These are phyloP conservation scores for Auxenochlorella pyrenoidosa DNA, from an alignment of 139 green algal genomes.

Conservation along the genomic window DNA sequence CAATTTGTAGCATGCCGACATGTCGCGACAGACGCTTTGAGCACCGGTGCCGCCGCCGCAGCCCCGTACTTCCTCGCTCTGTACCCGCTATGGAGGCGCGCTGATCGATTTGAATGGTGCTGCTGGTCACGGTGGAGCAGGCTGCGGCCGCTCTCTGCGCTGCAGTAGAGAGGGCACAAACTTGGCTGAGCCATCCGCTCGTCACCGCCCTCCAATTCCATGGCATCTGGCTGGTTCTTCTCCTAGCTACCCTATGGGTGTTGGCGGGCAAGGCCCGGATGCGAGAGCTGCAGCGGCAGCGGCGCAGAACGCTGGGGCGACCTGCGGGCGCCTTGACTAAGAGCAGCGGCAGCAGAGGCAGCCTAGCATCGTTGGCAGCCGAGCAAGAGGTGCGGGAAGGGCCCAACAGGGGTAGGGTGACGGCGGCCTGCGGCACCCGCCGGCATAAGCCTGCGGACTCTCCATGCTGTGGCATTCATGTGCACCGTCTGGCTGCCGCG, in stretches of 20 bases:
- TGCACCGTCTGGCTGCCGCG: background rate
- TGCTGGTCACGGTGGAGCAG: too few species aligned
- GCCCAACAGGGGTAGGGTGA: too few species aligned
- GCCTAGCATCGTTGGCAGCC: background rate
- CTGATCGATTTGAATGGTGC: too few species aligned
- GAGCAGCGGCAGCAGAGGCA: background rate
- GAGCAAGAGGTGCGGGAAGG: slow-evolving; percentile 28
- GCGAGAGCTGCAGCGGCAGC: slow-evolving; percentile 36
- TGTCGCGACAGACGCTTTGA: too few species aligned
- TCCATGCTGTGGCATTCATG: background rate
- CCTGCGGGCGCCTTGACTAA: background rate
- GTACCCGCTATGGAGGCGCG: too few species aligned
- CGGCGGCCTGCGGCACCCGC: too few species aligned
- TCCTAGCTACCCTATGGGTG: slow-evolving; percentile 48
- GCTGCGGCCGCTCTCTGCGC: too few species aligned
- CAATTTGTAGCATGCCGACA: too few species aligned
- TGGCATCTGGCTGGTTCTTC: slow-evolving; percentile 24
- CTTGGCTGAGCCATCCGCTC: background rate
- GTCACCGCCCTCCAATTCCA: slow-evolving; percentile 42
- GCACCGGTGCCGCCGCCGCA: too few species aligned
- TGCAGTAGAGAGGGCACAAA: too few species aligned
- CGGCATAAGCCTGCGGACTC: background rate
- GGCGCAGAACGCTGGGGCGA: background rate
- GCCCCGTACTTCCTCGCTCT: too few species aligned
- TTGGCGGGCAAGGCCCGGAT: slow-evolving; percentile 25